A percentile compares a stretch with the other conserved stretches of the same genome.
phyloP scores from a whole-genome alignment of 2,329 filamentous ascomycete species.

The Penicillium sp. region DNA sequence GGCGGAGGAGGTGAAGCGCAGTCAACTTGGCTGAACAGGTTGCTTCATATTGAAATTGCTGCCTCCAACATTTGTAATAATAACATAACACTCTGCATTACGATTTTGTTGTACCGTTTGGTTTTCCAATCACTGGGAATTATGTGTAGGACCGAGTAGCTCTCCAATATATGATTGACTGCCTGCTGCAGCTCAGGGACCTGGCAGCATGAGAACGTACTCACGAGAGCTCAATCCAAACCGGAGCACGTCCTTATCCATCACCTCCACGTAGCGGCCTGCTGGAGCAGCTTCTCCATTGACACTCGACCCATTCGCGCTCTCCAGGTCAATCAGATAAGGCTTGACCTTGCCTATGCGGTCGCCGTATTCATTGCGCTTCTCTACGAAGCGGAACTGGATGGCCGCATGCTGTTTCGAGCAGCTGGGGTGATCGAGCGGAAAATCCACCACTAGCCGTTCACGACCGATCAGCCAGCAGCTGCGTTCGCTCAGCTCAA shows the following conservation, averaged over 20 bases:
- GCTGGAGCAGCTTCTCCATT: slow-evolving; percentile 70
- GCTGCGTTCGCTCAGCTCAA: slow-evolving; percentile 69
- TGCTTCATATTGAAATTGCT: neutral
- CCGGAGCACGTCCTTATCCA: slow-evolving; percentile 80
- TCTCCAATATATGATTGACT: neutral
- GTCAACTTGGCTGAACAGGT: slow-evolving; percentile 7
- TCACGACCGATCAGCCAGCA: slow-evolving; percentile 92
- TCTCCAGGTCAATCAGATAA: slow-evolving; percentile 90
- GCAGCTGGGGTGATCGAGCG: slow-evolving; percentile 83
- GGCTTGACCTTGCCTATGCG: slow-evolving; percentile 73
- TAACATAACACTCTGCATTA: neutral
- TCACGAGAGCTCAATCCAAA: slow-evolving; percentile 87
- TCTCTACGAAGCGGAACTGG: slow-evolving; percentile 83
- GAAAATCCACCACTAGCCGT: slow-evolving; percentile 71
- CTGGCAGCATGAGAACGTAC: slow-evolving; percentile 84
- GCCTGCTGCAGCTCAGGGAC: slow-evolving; percentile 4
- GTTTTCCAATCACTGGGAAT: neutral
- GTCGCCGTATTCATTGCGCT: slow-evolving; percentile 81
- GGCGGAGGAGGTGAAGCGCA: slow-evolving; percentile 23
- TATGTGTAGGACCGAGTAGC: neutral
- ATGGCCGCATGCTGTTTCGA: slow-evolving; percentile 95
- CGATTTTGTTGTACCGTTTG: neutral
- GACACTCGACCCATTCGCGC: slow-evolving; percentile 80
- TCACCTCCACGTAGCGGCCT: slow-evolving; percentile 78
- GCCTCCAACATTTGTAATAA: neutral